These are phyloP conservation scores for Apiospora phragmitis DNA, from an alignment of 2,329 filamentous ascomycete genomes.

Conservation along the genomic window DNA sequence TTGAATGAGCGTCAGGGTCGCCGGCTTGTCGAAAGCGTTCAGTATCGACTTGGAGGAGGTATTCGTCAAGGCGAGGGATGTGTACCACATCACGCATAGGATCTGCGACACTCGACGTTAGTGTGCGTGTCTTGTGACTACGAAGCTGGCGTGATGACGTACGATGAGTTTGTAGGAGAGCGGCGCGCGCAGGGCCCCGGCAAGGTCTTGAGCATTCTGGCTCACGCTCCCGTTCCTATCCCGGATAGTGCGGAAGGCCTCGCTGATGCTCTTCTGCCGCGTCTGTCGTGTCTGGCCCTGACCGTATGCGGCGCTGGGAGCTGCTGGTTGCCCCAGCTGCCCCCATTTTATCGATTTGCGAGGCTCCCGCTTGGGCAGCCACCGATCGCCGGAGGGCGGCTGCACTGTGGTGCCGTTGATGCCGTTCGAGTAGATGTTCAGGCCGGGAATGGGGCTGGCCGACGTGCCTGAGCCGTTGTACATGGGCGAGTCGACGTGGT, in stretches of 20 bases:
- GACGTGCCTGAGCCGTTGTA: slow-evolving; percentile 28
- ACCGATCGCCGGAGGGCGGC: slow-evolving; percentile 30
- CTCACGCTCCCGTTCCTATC: slow-evolving; percentile 81
- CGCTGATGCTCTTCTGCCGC: slow-evolving; percentile 83
- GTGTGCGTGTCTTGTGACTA: slow-evolving; percentile 15
- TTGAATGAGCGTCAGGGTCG: slow-evolving; percentile 89
- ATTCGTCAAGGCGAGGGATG: slow-evolving; percentile 92
- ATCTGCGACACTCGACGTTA: slow-evolving; percentile 51
- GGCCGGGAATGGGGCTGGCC: slow-evolving; percentile 16
- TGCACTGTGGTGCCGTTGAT: slow-evolving; percentile 29
- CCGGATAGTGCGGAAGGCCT: slow-evolving; percentile 83
- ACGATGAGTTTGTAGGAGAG: slow-evolving; percentile 88
- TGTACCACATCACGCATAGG: slow-evolving; percentile 90
- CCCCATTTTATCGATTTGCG: slow-evolving; percentile 31
- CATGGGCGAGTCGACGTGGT: slow-evolving; percentile 35
- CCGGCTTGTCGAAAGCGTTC: slow-evolving; percentile 85
- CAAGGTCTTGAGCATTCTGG: slow-evolving; percentile 91
- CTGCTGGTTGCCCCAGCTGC: slow-evolving; percentile 23
- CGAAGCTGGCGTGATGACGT: slow-evolving; percentile 34
- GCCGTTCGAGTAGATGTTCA: slow-evolving; percentile 32
- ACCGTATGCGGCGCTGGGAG: slow-evolving; percentile 28
- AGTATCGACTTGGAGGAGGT: slow-evolving; percentile 97
- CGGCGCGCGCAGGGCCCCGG: slow-evolving; percentile 85
- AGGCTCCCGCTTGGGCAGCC: slow-evolving; percentile 30
- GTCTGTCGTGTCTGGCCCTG: slow-evolving; percentile 53